These are phyloP conservation scores for Zymoseptoria crescenta DNA, from an alignment of 2,329 filamentous ascomycete species.

Conservation along the genomic window DNA sequence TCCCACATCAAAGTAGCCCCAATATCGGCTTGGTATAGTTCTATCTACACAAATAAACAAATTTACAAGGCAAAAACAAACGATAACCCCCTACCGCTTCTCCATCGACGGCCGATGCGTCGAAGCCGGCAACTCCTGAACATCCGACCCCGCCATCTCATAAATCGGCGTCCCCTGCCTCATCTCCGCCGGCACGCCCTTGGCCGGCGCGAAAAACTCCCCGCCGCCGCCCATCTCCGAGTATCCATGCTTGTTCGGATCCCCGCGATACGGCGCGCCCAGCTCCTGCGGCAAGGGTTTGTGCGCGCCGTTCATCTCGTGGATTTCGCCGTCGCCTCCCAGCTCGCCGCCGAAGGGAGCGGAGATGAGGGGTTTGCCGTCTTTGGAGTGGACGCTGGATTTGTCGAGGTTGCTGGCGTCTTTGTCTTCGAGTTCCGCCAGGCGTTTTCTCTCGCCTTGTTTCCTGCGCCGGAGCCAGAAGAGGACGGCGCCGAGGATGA, in stretches of 20 bases:
- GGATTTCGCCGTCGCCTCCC: conserved; percentile 25
- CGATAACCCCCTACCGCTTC: not conserved
- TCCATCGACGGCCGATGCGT: conserved; percentile 1
- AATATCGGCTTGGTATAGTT: not conserved
- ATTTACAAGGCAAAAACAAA: not conserved
- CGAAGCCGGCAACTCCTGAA: conserved; percentile 19
- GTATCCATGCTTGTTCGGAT: conserved; percentile 28
- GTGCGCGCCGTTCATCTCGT: conserved; percentile 26
- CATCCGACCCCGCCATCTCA: conserved; percentile 25
- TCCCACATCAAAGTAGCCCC: not conserved
- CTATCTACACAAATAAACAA: not conserved
- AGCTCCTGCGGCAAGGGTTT: conserved; percentile 24
- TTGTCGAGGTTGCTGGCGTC: conserved; percentile 12
- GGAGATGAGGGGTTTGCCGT: conserved; percentile 20
- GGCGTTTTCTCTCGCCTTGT: conserved; percentile 18
- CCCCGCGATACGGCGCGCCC: conserved; percentile 23
- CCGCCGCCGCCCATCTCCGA: conserved; percentile 26
- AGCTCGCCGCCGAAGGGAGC: conserved; percentile 29
- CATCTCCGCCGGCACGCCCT: conserved; percentile 19
- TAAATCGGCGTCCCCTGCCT: conserved; percentile 23
- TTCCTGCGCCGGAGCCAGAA: conserved; percentile 23
- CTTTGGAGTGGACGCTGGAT: conserved; percentile 6
- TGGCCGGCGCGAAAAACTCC: conserved; percentile 13
- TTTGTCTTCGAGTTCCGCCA: conserved; percentile 27
- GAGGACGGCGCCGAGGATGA: conserved; percentile 22